A percentile compares a stretch with the other conserved stretches of the same genome.
Conservation (phyloP, 352 stramenopile genomes). For the Phytophthora uliginosa region DNA sequence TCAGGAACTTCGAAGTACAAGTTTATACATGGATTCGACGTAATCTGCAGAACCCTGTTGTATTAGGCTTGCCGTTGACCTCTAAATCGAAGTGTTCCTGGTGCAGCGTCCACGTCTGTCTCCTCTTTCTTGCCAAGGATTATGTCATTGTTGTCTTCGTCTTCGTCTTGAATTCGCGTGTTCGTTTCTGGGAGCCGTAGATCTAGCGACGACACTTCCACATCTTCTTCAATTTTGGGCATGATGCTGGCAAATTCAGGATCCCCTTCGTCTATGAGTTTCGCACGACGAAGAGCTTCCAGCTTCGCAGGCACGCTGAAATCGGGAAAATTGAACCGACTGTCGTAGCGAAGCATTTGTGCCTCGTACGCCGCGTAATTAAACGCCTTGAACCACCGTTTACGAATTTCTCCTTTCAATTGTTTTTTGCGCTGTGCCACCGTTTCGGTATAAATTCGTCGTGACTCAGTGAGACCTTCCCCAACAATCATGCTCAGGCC, state of each 20-base stretch:
- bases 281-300: conserved; percentile 55
- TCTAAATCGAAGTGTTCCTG: background rate
- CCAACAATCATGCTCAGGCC: conserved; percentile 68
- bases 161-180: background rate
- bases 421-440: conserved; percentile 51
- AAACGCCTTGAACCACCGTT: conserved; percentile 61
- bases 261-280: conserved; percentile 19
- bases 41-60: background rate
- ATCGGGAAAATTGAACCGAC: conserved; percentile 47
- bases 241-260: background rate
- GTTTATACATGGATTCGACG: background rate
- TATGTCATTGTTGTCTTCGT: background rate
- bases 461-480: conserved; percentile 62
- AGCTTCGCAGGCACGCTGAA: conserved; percentile 67
- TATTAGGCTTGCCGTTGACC: background rate
- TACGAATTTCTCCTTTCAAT: conserved; percentile 44
- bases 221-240: conserved; percentile 17
- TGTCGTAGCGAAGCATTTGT: conserved; percentile 47
- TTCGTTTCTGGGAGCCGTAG: conserved; percentile 1
- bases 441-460: conserved; percentile 48
- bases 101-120: background rate
- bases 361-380: conserved; percentile 70
- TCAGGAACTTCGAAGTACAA: background rate
- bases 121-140: background rate
- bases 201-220: background rate